phyloP scores from a whole-genome alignment of 2,329 filamentous ascomycete species.

The Hirsutella minnesotensis region DNA sequence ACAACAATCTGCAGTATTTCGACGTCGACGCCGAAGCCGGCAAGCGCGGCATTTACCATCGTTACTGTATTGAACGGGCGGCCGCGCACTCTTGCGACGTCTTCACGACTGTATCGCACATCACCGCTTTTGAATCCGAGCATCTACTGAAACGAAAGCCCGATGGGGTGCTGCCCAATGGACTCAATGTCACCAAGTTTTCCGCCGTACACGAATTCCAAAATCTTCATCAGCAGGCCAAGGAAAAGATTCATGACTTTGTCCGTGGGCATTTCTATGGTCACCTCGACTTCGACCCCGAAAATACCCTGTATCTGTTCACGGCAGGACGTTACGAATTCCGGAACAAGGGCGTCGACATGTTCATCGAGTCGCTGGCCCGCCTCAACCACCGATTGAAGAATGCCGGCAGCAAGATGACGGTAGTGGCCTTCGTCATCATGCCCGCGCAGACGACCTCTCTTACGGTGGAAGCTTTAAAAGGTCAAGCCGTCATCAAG shows the following conservation, averaged over 20 bases:
- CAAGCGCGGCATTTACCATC: conserved; percentile 95
- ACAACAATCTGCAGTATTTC: conserved; percentile 96
- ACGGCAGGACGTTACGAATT: conserved; percentile 96
- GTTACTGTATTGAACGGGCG: conserved; percentile 94
- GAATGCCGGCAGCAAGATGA: conserved; percentile 72
- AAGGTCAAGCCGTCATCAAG: conserved; percentile 95
- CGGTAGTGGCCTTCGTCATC: conserved; percentile 94
- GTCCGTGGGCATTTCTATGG: conserved; percentile 97
- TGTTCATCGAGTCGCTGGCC: conserved; percentile 97
- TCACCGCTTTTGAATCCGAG: conserved; percentile 96
- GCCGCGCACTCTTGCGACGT: conserved; percentile 88
- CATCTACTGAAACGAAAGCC: conserved; percentile 95
- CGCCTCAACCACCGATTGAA: conserved; percentile 92
- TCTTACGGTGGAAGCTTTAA: conserved; percentile 86
- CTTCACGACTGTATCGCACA: conserved; percentile 97
- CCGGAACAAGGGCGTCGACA: conserved; percentile 96
- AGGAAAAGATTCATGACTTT: conserved; percentile 97
- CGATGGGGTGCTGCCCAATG: conserved; percentile 91
- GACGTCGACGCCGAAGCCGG: conserved; percentile 94
- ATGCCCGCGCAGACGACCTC: conserved; percentile 97
- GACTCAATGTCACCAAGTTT: conserved; percentile 93
- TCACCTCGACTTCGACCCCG: conserved; percentile 91
- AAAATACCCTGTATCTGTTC: conserved; percentile 97
- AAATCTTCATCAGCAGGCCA: conserved; percentile 90
- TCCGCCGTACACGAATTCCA: conserved; percentile 98